Base-by-base conservation (phyloP, 805 yeast genomes). In the Suhomyces sp. region DNA sequence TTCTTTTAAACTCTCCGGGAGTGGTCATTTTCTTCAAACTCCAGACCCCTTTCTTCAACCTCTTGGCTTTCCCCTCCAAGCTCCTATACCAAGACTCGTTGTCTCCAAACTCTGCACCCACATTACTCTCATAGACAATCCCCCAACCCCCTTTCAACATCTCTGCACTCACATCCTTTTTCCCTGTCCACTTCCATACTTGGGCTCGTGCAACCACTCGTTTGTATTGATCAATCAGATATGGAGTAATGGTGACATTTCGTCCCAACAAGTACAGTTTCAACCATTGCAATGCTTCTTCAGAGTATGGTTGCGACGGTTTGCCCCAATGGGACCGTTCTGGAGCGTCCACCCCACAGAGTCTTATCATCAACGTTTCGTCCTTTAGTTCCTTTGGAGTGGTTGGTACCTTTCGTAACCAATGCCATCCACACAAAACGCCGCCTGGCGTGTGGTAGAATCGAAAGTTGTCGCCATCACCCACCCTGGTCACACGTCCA, bases 281-380 rank as follows among this genome's bases (percentile, higher is more conserved):
- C 21, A 93, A 65, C 96, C 96, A 93, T 4, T 51, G 52, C 37
- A 90, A 58, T 0, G 97, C 93, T 47, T 93, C 97, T 25, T 80
- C 86, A 22, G 93, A 78, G 53, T 61, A 84, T 0, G 93, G 91
- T 55, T 93, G 98, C 0, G 95, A 83, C 0, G 95, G 88, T 41
- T 84, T 83, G 1, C 98, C 98, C 59, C 87, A 93, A 65, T 93
- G 97, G 1, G 95, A 76, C 27, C 95, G 68, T 54, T 93, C 98
- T 1, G 98, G 98, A 0, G 98, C 98, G 69, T 93, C 98, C 11
- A 91, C 82, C 0, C 97, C 98, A 59, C 93, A 84, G 14, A 93
- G 63, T 31, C 98, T 70, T 4, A 93, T 76, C 58, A 83, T 81
- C 23, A 93, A 65, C 0, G 98, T 93, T 44, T 81, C 69, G 41